These are phyloP conservation scores for Didymella sp. DNA, from an alignment of 2,329 filamentous ascomycete genomes.

Conservation along the genomic window DNA sequence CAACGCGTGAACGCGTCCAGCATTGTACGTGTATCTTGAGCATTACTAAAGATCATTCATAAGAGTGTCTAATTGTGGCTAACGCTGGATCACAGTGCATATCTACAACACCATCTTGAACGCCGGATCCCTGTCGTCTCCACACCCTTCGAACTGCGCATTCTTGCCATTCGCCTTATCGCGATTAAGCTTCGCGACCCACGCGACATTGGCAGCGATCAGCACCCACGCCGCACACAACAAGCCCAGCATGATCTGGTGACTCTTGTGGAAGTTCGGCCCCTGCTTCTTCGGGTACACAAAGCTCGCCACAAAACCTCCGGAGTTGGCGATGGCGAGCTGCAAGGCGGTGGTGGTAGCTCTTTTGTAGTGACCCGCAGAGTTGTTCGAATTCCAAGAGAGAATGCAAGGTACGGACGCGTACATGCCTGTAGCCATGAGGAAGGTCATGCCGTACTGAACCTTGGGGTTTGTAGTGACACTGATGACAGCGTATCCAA, in stretches of 20 bases:
- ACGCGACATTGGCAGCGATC: slow-evolving; percentile 67
- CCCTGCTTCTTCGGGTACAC: slow-evolving; percentile 65
- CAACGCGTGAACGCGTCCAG: too few relatives aligned
- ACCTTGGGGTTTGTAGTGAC: slow-evolving; percentile 60
- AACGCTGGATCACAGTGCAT: too few relatives aligned
- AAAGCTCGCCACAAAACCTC: slow-evolving; percentile 71
- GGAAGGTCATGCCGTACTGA: slow-evolving; percentile 71
- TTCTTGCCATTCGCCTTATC: slow-evolving; percentile 69
- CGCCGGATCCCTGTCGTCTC: slow-evolving; percentile 68
- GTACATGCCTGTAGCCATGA: slow-evolving; percentile 72
- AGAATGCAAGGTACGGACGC: slow-evolving; percentile 68
- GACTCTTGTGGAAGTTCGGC: slow-evolving; percentile 66
- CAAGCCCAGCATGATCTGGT: slow-evolving; percentile 66
- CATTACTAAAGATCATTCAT: too few relatives aligned
- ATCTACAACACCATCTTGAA: slow-evolving; percentile 66
- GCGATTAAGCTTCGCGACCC: slow-evolving; percentile 68
- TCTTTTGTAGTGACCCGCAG: slow-evolving; percentile 72
- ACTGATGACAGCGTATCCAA: slow-evolving; percentile 70
- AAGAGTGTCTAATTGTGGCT: too few relatives aligned
- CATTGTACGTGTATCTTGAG: too few relatives aligned
- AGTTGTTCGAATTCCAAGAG: slow-evolving; percentile 73
- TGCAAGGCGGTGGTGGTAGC: slow-evolving; percentile 71
- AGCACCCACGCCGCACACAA: slow-evolving; percentile 69
- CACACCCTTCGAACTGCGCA: slow-evolving; percentile 62
- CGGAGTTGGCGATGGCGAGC: slow-evolving; percentile 70